These are phyloP conservation scores for Ophiostoma pallidulum DNA, from an alignment of 2,329 filamentous ascomycete species.

Conservation along the genomic window DNA sequence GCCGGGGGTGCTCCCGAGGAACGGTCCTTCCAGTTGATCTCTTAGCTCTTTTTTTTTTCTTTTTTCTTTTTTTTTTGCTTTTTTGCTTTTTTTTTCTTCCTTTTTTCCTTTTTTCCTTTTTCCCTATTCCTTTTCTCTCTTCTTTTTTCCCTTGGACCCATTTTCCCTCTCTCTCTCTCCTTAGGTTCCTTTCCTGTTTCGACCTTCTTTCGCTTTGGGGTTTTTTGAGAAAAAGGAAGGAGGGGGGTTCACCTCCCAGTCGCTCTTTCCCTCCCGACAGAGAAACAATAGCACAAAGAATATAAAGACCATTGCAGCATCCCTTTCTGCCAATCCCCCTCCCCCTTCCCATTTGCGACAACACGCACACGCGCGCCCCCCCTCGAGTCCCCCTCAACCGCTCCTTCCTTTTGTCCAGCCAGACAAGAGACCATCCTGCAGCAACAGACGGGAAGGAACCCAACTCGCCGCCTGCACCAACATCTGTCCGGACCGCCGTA, in stretches of 20 bases:
- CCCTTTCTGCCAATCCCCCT: background rate
- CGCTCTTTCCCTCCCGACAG: no score
- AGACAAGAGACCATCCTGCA: no score
- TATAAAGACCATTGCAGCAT: no score
- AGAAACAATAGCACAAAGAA: no score
- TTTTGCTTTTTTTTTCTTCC: background rate
- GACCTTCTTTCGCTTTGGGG: no score
- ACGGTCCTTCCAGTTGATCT: background rate
- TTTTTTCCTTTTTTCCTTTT: background rate
- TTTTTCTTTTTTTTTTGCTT: slow-evolving; percentile 7
- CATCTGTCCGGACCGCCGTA: no score
- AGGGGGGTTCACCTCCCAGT: no score
- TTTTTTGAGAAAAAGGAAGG: no score
- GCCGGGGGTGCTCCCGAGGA: background rate
- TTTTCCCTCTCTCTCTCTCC: background rate
- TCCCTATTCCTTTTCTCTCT: background rate
- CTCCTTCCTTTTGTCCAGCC: no score
- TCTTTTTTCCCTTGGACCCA: background rate
- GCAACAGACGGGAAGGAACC: no score
- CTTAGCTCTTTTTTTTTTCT: slow-evolving; percentile 8
- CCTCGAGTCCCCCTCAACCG: no score
- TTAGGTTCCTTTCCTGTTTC: background rate
- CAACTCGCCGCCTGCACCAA: no score
- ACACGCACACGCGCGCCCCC: background rate
- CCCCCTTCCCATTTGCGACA: background rate